phyloP scores from a whole-genome alignment of 2,329 filamentous ascomycete species.

The Cadophora sp. region DNA sequence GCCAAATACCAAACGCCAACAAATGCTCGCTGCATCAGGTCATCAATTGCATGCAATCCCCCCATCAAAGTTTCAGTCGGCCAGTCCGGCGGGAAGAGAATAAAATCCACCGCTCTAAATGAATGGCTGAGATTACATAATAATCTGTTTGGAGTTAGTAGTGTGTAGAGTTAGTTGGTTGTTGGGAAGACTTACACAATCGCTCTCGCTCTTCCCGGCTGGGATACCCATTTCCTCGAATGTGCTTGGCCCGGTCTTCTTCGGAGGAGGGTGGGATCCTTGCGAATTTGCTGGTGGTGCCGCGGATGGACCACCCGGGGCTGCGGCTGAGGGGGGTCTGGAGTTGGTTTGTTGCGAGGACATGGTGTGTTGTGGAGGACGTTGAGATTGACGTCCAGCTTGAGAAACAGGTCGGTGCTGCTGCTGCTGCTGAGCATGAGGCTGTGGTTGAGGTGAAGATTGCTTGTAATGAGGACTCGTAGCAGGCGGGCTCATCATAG shows the following conservation, averaged over 20 bases:
- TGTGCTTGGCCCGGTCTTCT: slow-evolving; percentile 78
- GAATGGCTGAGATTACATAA: slow-evolving; percentile 38
- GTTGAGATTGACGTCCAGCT: slow-evolving; percentile 24
- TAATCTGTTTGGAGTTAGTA: slow-evolving; percentile 35
- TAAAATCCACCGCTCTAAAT: slow-evolving; percentile 2
- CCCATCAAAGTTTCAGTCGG: neutral
- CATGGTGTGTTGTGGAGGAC: slow-evolving; percentile 35
- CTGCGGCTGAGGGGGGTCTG: slow-evolving; percentile 25
- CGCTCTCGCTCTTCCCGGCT: slow-evolving; percentile 79
- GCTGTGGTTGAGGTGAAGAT: neutral
- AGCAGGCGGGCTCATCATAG: slow-evolving; percentile 29
- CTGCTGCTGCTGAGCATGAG: slow-evolving; percentile 4
- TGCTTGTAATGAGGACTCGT: slow-evolving; percentile 24
- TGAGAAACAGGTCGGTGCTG: slow-evolving; percentile 25
- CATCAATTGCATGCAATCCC: slow-evolving; percentile 25
- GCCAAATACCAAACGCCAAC: slow-evolving; percentile 30
- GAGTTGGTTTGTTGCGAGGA: slow-evolving; percentile 32
- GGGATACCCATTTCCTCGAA: slow-evolving; percentile 99
- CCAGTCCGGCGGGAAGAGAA: neutral
- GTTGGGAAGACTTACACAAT: slow-evolving; percentile 70
- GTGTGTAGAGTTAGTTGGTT: neutral
- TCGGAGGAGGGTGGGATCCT: slow-evolving; percentile 29
- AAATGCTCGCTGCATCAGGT: slow-evolving; percentile 36
- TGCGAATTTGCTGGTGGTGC: slow-evolving; percentile 28
- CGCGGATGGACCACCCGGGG: slow-evolving; percentile 21